A percentile compares a stretch with the other conserved stretches of the same genome.
phyloP scores from a whole-genome alignment of 176 grass and related monocot species.

The Chrysopogon serrulatus region DNA sequence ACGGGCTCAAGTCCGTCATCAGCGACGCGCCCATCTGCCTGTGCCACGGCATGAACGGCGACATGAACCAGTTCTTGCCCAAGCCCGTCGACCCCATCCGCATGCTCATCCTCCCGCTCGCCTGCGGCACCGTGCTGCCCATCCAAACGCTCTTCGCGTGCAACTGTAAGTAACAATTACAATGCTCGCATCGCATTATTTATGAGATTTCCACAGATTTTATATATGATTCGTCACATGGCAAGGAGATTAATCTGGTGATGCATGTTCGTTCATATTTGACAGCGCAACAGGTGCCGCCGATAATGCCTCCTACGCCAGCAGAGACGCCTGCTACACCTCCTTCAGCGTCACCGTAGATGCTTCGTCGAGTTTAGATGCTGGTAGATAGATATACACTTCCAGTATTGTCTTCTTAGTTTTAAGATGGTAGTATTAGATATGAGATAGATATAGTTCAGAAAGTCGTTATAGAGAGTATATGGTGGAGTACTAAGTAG shows the following conservation, averaged over 20 bases:
- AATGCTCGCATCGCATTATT: too few relatives aligned
- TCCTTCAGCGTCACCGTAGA: background rate
- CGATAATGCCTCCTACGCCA: background rate
- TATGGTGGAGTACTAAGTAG: background rate
- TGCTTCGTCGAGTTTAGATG: background rate
- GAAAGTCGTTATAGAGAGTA: background rate
- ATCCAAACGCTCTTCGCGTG: background rate
- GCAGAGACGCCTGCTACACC: background rate
- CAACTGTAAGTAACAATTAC: background rate
- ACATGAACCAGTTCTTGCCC: background rate
- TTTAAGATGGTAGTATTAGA: background rate
- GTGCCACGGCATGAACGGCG: conserved; percentile 11
- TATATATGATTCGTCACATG: background rate
- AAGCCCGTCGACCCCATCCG: background rate
- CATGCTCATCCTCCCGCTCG: background rate
- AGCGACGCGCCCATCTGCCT: conserved; percentile 12
- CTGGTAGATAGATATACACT: background rate
- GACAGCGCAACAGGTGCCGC: conserved; percentile 17
- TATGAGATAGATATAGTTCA: background rate
- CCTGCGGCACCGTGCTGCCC: background rate
- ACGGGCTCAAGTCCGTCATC: background rate
- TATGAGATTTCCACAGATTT: background rate
- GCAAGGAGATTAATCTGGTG: background rate
- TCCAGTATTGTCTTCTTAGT: background rate
- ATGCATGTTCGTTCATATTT: background rate